These are phyloP conservation scores for Solanum piurae DNA, from an alignment of 257 asterid genomes.

Conservation along the genomic window DNA sequence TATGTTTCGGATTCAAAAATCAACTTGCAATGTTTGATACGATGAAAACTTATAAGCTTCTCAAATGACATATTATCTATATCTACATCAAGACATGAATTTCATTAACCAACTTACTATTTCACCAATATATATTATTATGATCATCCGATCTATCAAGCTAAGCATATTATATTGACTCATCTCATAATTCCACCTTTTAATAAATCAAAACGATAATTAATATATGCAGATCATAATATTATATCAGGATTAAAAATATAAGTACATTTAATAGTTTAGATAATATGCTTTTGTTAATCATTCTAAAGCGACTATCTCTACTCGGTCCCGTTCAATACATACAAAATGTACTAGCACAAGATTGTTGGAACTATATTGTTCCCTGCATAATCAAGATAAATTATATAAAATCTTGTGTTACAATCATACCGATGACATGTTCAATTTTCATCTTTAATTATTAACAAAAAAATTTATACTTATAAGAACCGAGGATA, in stretches of 20 bases:
- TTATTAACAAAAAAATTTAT: no score
- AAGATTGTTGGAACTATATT: background rate
- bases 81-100: background rate
- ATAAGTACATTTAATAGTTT: background rate
- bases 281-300: no score
- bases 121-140: background rate
- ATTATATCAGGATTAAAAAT: no score
- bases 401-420: no score
- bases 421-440: background rate
- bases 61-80: background rate
- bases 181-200: no score
- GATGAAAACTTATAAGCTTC: no score
- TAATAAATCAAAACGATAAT: no score
- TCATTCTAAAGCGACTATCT: no score
- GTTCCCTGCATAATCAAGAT: background rate
- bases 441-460: background rate
- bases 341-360: background rate
- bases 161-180: background rate
- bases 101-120: background rate
- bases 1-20: no score
- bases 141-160: background rate
- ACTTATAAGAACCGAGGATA: no score
- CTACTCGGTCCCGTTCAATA: background rate
- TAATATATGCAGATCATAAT: background rate
- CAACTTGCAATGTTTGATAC: background rate